Conservation (phyloP, 306 rosid genomes). For the Sophora flavescens region DNA sequence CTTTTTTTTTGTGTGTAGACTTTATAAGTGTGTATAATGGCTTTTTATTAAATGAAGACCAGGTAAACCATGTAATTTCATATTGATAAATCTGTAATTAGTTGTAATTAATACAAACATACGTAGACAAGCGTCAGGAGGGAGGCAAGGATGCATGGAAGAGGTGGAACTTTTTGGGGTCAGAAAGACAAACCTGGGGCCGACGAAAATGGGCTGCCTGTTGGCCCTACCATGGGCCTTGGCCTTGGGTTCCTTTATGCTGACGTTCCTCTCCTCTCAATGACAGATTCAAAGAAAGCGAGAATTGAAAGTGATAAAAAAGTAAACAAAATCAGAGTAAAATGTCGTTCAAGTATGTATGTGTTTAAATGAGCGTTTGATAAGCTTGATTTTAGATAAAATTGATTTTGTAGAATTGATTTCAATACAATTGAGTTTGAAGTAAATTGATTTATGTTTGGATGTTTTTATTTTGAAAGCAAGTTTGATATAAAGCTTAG, state of each 20-base stretch:
- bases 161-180: not conserved
- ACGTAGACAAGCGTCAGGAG: too few species aligned
- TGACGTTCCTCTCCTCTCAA: not conserved
- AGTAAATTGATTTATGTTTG: too few species aligned
- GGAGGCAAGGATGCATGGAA: not conserved
- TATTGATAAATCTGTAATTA: not conserved
- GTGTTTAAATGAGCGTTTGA: too few species aligned
- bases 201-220: not conserved
- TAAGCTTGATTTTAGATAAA: too few species aligned
- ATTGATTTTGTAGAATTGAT: too few species aligned
- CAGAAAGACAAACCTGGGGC: not conserved
- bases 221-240: slow-evolving; percentile 26
- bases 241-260: not conserved
- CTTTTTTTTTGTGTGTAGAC: too few species aligned
- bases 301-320: not conserved
- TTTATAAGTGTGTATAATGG: too few species aligned
- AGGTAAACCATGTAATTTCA: not conserved
- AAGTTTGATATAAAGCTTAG: too few species aligned
- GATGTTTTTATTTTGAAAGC: too few species aligned
- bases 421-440: too few species aligned
- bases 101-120: not conserved
- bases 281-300: not conserved
- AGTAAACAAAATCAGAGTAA: not conserved
- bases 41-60: not conserved
- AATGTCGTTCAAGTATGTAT: too few species aligned